These are phyloP conservation scores for Geotrichum reessii DNA, from an alignment of 1,139 yeast species.

Conservation along the genomic window DNA sequence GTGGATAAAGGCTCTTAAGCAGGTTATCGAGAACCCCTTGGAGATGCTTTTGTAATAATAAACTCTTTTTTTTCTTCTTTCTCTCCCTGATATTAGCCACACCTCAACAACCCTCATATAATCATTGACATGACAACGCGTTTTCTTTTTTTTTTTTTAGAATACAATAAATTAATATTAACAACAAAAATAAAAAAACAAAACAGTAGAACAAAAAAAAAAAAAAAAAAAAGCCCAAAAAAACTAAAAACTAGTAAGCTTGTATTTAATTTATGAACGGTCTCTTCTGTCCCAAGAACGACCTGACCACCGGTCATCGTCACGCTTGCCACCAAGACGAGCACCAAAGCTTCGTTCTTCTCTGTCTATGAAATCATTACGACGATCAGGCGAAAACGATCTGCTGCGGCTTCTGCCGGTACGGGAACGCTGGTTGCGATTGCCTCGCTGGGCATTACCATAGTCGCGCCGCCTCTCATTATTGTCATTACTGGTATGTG, in stretches of 20 bases:
- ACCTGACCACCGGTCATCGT: background rate
- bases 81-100: background rate
- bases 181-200: background rate
- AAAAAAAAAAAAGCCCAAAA: background rate
- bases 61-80: background rate
- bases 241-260: too few relatives aligned
- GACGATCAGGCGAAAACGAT: background rate
- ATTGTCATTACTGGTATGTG: background rate
- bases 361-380: background rate
- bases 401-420: background rate
- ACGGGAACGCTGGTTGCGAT: background rate
- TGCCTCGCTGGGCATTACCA: background rate
- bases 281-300: background rate
- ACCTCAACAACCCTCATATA: background rate
- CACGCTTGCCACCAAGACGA: background rate
- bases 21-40: constrained; percentile 89
- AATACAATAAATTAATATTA: background rate
- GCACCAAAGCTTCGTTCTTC: background rate
- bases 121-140: background rate
- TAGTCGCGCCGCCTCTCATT: background rate
- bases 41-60: constrained; percentile 66
- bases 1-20: constrained; percentile 88
- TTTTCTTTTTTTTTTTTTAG: background rate
- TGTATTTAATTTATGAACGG: background rate
- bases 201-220: background rate